Evolutionary conservation across 169 alveolate species (phyloP).

Genomic region (Cryptosporidium parvum): DNA sequence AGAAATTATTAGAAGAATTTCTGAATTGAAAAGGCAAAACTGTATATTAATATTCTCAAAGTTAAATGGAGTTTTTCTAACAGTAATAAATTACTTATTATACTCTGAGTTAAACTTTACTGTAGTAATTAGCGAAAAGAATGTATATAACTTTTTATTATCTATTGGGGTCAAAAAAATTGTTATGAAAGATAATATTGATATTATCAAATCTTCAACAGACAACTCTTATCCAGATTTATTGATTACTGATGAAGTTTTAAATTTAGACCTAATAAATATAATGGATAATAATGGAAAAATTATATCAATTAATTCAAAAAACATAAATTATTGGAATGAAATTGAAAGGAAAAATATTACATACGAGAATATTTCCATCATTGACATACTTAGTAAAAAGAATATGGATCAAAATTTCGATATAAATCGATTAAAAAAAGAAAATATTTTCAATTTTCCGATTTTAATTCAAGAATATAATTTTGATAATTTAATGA

Average conservation of each 20-base stretch:
- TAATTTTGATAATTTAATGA: background rate
- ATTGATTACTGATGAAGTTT: conserved; percentile 15
- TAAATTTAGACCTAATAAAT: background rate
- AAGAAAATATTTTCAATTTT: background rate
- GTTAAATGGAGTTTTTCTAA: conserved; percentile 8
- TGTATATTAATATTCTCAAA: background rate
- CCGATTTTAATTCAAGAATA: conserved; percentile 14
- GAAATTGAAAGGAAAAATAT: background rate
- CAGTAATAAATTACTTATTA: conserved; percentile 3
- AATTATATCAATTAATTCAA: background rate
- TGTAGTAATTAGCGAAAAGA: background rate
- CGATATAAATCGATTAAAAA: background rate
- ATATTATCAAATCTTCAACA: background rate
- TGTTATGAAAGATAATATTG: background rate
- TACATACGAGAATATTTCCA: background rate
- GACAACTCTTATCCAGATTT: background rate
- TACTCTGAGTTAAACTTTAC: background rate
- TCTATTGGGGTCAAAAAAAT: conserved; percentile 31
- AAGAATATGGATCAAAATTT: background rate
- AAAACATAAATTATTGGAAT: too few relatives aligned
- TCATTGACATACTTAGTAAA: background rate
- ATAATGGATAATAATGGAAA: background rate
- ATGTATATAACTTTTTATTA: background rate
- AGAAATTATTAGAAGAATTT: background rate
- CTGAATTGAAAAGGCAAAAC: background rate